A percentile compares a stretch with the other conserved stretches of the same genome.
phyloP scores from a whole-genome alignment of 2,329 filamentous ascomycete genomes.

The Beauveria sp. region DNA sequence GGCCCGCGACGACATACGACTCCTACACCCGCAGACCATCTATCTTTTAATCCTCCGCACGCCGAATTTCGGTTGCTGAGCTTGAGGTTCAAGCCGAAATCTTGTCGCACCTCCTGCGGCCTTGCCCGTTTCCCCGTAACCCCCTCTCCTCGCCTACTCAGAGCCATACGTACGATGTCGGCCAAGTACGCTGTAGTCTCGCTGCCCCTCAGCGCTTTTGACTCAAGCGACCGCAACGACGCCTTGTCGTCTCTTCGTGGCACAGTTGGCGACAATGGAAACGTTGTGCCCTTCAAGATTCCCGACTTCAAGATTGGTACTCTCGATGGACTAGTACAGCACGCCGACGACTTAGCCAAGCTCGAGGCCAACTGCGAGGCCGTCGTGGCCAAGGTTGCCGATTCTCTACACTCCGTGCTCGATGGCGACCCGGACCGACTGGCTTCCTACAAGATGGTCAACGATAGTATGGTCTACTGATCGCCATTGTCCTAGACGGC shows the following conservation, averaged over 20 bases:
- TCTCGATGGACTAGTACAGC: conserved; percentile 87
- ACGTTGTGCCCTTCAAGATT: conserved; percentile 69
- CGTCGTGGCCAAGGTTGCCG: conserved; percentile 81
- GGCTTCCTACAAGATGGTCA: conserved; percentile 83
- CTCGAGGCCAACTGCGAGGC: conserved; percentile 71
- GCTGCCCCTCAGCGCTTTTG: conserved; percentile 78
- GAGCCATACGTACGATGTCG: conserved; percentile 30
- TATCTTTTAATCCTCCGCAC: neutral
- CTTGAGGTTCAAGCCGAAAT: neutral
- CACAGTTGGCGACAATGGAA: conserved; percentile 69
- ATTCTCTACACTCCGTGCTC: conserved; percentile 75
- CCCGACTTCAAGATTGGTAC: conserved; percentile 98
- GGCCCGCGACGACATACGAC: neutral
- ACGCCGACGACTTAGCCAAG: conserved; percentile 91
- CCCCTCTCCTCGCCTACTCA: neutral
- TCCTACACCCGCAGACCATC: neutral
- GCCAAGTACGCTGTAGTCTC: conserved; percentile 81
- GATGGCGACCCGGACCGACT: conserved; percentile 79
- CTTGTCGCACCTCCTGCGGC: neutral
- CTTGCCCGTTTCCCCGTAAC: neutral
- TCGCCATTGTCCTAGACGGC: conserved; percentile 12
- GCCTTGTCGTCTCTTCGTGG: conserved; percentile 69
- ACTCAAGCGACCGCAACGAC: conserved; percentile 71
- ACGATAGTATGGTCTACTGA: conserved; percentile 64
- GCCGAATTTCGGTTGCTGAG: neutral